phyloP scores from a whole-genome alignment of 352 stramenopile species.

The Phytophthora quininea region DNA sequence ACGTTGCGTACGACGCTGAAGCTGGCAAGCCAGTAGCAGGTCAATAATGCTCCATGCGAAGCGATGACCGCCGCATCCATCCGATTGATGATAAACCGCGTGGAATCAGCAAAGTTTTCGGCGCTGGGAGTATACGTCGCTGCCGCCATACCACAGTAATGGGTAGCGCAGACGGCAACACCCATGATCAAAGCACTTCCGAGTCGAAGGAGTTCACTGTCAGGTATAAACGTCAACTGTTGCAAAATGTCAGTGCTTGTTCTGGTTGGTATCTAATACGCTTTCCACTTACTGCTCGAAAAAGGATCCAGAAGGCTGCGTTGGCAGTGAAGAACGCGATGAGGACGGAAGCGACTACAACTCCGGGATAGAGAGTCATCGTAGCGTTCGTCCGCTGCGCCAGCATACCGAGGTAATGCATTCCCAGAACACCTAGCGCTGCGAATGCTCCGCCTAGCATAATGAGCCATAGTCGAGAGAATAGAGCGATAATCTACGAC shows the following conservation, averaged over 20 bases:
- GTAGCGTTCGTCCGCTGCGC: constrained; percentile 37
- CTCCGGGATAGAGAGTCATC: constrained; percentile 29
- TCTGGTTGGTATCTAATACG: neutral
- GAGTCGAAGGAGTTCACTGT: constrained; percentile 37
- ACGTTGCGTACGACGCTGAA: constrained; percentile 15
- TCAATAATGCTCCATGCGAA: constrained; percentile 33
- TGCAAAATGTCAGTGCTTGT: constrained; percentile 5
- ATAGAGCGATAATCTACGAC: constrained; percentile 42
- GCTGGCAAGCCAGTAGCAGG: constrained; percentile 47
- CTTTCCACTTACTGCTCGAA: constrained; percentile 36
- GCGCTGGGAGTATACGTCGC: constrained; percentile 21
- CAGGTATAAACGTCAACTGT: constrained; percentile 49
- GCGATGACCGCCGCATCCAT: constrained; percentile 13
- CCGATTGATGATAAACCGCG: constrained; percentile 30
- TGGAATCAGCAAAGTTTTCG: constrained; percentile 27
- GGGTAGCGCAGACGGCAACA: constrained; percentile 46
- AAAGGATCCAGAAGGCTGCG: constrained; percentile 56
- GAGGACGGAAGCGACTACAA: constrained; percentile 39
- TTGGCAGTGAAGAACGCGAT: constrained; percentile 48
- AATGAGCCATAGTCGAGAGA: constrained; percentile 52
- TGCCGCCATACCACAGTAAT: constrained; percentile 46
- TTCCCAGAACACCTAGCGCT: constrained; percentile 47
- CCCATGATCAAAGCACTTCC: constrained; percentile 54
- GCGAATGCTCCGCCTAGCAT: constrained; percentile 39
- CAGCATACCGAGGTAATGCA: constrained; percentile 62